phyloP scores from a whole-genome alignment of 2,329 filamentous ascomycete genomes.

The Rhytidhysteron rufulum region DNA sequence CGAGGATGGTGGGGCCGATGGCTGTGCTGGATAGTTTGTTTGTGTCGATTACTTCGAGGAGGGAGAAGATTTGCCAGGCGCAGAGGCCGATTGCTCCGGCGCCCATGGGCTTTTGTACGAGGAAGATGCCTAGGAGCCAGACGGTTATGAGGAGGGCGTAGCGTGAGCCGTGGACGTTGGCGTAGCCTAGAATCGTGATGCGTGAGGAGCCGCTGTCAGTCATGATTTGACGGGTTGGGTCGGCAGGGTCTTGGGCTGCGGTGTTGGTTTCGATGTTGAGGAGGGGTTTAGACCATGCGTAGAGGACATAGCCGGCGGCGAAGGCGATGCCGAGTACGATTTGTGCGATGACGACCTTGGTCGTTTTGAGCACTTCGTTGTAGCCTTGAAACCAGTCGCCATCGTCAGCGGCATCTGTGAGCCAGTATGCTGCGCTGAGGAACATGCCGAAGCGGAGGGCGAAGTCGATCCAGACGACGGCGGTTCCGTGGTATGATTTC shows the following conservation, averaged over 20 bases:
- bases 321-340: slow-evolving; percentile 74
- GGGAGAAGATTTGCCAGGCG: slow-evolving; percentile 82
- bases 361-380: slow-evolving; percentile 60
- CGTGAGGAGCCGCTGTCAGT: slow-evolving; percentile 29
- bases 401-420: slow-evolving; percentile 83
- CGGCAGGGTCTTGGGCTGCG: slow-evolving; percentile 6
- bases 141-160: slow-evolving; percentile 82
- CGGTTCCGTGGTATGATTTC: slow-evolving; percentile 81
- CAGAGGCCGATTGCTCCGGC: slow-evolving; percentile 77
- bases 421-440: slow-evolving; percentile 79
- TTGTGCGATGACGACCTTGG: slow-evolving; percentile 76
- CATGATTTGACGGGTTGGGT: slow-evolving; percentile 32
- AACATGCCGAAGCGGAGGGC: slow-evolving; percentile 73
- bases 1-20: slow-evolving; percentile 80
- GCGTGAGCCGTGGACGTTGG: slow-evolving; percentile 86
- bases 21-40: slow-evolving; percentile 61
- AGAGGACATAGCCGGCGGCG: slow-evolving; percentile 79
- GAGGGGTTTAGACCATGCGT: slow-evolving; percentile 79
- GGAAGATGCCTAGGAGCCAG: slow-evolving; percentile 69
- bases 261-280: slow-evolving; percentile 62
- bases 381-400: slow-evolving; percentile 67
- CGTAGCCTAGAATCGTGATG: slow-evolving; percentile 83
- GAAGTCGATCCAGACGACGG: slow-evolving; percentile 77
- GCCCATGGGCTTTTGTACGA: slow-evolving; percentile 94
- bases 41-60: slow-evolving; percentile 61